A percentile compares a stretch with the other conserved stretches of the same genome.
These are phyloP conservation scores for Tetrastigma voinierianum DNA, from an alignment of 164 flowering plant species.

Conservation along the genomic window DNA sequence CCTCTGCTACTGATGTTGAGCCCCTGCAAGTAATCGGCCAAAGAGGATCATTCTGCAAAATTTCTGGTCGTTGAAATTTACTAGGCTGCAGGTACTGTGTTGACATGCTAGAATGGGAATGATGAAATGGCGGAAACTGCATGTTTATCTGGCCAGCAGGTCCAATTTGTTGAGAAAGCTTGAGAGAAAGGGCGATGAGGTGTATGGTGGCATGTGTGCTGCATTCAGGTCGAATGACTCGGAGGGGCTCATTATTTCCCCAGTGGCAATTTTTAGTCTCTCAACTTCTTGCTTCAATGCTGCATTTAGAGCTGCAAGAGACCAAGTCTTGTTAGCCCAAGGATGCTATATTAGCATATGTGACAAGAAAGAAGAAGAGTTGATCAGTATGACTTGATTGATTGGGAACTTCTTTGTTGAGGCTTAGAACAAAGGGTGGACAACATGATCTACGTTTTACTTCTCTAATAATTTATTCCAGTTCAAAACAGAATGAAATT, in stretches of 20 bases:
- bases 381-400: too few species aligned
- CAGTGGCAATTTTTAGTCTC: slow-evolving; percentile 53
- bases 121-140: slow-evolving; percentile 42
- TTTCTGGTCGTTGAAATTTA: slow-evolving; percentile 39
- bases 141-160: slow-evolving; percentile 28
- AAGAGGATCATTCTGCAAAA: slow-evolving; percentile 58
- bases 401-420: too few species aligned
- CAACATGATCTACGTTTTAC: too few species aligned
- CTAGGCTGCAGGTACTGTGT: slow-evolving; percentile 33
- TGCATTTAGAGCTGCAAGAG: slow-evolving; percentile 48
- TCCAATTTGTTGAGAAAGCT: slow-evolving; percentile 35
- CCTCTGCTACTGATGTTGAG: slow-evolving; percentile 65
- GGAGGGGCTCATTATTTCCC: slow-evolving; percentile 33
- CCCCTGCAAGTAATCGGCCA: slow-evolving; percentile 75
- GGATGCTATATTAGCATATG: too few species aligned
- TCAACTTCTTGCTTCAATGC: slow-evolving; percentile 58
- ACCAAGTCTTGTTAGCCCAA: not conserved
- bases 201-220: slow-evolving; percentile 45
- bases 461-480: too few species aligned
- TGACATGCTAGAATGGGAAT: slow-evolving; percentile 40
- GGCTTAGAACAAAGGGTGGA: too few species aligned
- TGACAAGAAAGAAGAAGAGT: too few species aligned
- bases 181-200: slow-evolving; percentile 32
- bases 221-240: slow-evolving; percentile 55
- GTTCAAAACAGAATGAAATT: too few species aligned